Evolutionary conservation across 352 stramenopile species (phyloP).

Genomic region (Phytophthora kernoviae): DNA sequence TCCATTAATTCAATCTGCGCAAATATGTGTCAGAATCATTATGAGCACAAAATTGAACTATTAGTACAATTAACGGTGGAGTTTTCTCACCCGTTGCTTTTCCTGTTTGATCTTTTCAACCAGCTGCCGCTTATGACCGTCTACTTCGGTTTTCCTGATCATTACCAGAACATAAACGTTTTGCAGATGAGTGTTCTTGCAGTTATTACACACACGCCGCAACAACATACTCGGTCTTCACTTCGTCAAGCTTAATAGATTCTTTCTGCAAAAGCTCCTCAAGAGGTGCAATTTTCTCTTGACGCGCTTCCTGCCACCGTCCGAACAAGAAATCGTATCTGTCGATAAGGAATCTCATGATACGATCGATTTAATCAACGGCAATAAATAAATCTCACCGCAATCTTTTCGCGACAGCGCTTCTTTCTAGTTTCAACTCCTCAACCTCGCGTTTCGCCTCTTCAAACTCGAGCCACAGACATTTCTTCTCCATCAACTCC

Average conservation of each 20-base stretch:
- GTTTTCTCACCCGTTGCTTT: constrained; percentile 49
- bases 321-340: neutral
- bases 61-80: neutral
- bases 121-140: constrained; percentile 54
- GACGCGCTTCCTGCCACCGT: constrained; percentile 59
- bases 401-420: constrained; percentile 66
- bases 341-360: neutral
- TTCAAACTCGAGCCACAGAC: constrained; percentile 86
- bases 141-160: constrained; percentile 54
- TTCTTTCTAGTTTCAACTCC: constrained; percentile 68
- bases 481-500: constrained; percentile 87
- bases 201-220: neutral
- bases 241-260: constrained; percentile 59
- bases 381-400: constrained; percentile 33
- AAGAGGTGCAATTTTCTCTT: constrained; percentile 65
- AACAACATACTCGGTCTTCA: constrained; percentile 58
- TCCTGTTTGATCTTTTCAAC: constrained; percentile 72
- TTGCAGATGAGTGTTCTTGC: constrained; percentile 5
- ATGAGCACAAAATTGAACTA: neutral
- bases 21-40: neutral
- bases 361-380: neutral
- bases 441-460: constrained; percentile 73
- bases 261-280: constrained; percentile 75
- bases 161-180: constrained; percentile 1
- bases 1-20: constrained; percentile 71